phyloP scores from a whole-genome alignment of 2,329 filamentous ascomycete genomes.

The Exophiala dermatitidis region DNA sequence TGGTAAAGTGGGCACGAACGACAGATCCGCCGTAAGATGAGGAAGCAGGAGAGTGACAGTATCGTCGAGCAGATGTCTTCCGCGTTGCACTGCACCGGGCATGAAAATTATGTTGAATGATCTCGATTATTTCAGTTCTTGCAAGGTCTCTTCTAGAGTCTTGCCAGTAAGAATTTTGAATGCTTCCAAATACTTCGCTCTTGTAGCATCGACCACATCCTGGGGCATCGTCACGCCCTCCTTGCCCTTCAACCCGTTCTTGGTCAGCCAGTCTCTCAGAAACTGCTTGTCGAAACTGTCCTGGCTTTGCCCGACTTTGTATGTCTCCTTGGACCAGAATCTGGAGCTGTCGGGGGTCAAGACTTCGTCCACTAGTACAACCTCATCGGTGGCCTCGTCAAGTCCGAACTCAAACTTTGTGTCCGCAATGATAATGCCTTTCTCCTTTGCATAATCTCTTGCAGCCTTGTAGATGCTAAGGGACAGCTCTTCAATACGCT shows the following conservation, averaged over 20 bases:
- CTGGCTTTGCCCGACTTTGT: conserved; percentile 66
- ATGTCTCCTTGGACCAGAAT: conserved; percentile 74
- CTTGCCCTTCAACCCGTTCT: conserved; percentile 66
- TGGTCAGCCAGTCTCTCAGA: conserved; percentile 73
- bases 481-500: conserved; percentile 57
- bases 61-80: too few relatives aligned
- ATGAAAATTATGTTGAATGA: background rate
- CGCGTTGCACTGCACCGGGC: background rate
- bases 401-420: conserved; percentile 73
- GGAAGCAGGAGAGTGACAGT: background rate
- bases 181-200: conserved; percentile 66
- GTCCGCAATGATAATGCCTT: conserved; percentile 69
- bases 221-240: conserved; percentile 64
- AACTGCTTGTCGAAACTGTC: conserved; percentile 85
- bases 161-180: conserved; percentile 62
- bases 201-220: conserved; percentile 62
- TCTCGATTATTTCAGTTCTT: conserved; percentile 9
- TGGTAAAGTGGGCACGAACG: conserved; percentile 20
- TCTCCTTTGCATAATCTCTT: conserved; percentile 55
- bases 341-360: conserved; percentile 76
- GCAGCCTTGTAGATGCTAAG: conserved; percentile 58
- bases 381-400: conserved; percentile 56
- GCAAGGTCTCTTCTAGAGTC: conserved; percentile 30
- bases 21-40: conserved; percentile 16
- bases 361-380: conserved; percentile 77